These are phyloP conservation scores for Skeletonema costatum DNA, from an alignment of 108 stramenopile species.

Conservation along the genomic window DNA sequence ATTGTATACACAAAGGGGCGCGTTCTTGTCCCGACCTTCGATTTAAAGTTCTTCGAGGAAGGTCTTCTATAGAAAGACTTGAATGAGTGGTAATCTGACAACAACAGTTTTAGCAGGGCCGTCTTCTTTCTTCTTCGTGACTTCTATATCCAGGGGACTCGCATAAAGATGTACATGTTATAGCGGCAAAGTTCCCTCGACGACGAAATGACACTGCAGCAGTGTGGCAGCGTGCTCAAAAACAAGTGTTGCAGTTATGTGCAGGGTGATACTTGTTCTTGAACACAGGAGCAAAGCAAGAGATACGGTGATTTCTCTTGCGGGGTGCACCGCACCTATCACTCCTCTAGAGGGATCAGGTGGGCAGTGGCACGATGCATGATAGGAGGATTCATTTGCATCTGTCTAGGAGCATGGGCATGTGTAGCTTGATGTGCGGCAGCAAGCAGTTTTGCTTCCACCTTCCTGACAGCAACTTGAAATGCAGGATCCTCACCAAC, in stretches of 20 bases:
- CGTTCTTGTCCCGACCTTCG: constrained; percentile 7
- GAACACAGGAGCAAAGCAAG: background rate
- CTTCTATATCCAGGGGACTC: constrained; percentile 12
- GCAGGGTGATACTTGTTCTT: background rate
- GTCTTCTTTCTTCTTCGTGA: constrained; percentile 2
- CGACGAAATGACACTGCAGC: constrained; percentile 7
- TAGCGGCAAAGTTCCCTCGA: background rate
- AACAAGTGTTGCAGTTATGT: background rate
- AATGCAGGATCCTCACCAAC: constrained; percentile 7
- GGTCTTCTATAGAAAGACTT: background rate
- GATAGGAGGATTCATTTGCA: background rate
- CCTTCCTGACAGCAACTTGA: background rate
- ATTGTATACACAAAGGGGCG: background rate
- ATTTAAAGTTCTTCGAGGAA: background rate
- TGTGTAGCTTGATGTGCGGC: background rate
- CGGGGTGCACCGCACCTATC: background rate
- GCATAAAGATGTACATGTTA: constrained; percentile 10
- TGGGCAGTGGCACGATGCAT: background rate
- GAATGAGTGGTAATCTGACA: background rate
- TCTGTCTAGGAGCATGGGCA: background rate
- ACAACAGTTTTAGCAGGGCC: background rate
- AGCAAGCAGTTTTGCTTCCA: constrained; percentile 5
- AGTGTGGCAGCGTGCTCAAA: background rate
- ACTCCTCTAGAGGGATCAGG: constrained; percentile 18
- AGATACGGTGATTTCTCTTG: background rate